Conservation (phyloP, 1,284 basidiomycete species). For the Puccinia polysora region DNA sequence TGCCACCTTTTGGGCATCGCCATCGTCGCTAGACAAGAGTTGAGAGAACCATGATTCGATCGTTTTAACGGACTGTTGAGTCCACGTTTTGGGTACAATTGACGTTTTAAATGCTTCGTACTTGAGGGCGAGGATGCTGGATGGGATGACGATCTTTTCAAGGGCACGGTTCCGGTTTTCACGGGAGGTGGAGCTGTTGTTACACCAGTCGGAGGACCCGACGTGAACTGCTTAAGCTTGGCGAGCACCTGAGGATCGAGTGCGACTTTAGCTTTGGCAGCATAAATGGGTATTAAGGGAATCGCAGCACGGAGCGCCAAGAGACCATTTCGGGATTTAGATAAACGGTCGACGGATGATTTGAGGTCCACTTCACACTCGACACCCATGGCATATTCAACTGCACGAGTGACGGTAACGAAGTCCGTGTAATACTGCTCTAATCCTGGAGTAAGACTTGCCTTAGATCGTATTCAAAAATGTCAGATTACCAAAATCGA, state of each 20-base stretch:
- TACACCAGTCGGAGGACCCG: neutral
- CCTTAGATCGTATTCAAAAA: constrained; percentile 10
- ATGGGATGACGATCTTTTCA: neutral
- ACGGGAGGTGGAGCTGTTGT: neutral
- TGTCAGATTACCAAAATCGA: neutral
- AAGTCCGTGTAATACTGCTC: constrained; percentile 65
- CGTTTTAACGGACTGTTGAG: neutral
- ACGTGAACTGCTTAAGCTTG: neutral
- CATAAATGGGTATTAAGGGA: constrained; percentile 26
- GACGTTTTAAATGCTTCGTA: neutral
- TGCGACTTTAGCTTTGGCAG: constrained; percentile 27
- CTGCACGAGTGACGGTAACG: constrained; percentile 63
- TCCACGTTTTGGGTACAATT: neutral
- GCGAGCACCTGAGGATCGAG: constrained; percentile 2
- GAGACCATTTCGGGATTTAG: constrained; percentile 6
- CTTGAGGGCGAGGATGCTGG: neutral
- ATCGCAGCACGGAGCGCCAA: constrained; percentile 26
- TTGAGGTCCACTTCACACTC: constrained; percentile 43
- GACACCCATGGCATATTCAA: constrained; percentile 64
- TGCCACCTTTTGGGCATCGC: constrained; percentile 43
- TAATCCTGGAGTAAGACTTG: constrained; percentile 33
- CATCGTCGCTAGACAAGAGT: constrained; percentile 35
- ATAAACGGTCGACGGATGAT: constrained; percentile 2
- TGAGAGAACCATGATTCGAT: neutral
- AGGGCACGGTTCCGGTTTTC: neutral